Conservation (phyloP, 106 monocot genomes). For the Amphibolis antarctica region DNA sequence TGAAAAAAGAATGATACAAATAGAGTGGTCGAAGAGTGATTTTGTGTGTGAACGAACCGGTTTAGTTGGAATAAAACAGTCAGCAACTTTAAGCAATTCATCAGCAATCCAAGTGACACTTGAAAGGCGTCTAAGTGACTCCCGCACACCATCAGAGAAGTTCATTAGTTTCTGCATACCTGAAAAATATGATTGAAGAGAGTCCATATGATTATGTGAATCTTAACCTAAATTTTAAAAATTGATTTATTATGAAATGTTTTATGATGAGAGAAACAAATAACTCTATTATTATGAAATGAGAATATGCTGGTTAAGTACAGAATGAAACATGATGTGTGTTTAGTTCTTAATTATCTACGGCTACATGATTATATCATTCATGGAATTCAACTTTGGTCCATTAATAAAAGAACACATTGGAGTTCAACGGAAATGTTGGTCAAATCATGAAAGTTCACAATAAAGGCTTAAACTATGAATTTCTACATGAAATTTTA, state of each 20-base stretch:
- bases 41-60: constrained; percentile 30
- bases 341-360: too few species aligned
- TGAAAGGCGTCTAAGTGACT: constrained; percentile 95
- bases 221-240: too few species aligned
- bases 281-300: not conserved
- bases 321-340: too few species aligned
- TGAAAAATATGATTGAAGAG: constrained; percentile 11
- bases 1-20: not conserved
- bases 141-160: constrained; percentile 71
- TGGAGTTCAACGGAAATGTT: too few species aligned
- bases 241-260: not conserved
- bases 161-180: constrained; percentile 76
- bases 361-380: too few species aligned
- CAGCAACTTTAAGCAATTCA: constrained; percentile 78
- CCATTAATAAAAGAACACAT: too few species aligned
- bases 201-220: not conserved
- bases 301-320: too few species aligned
- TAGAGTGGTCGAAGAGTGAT: not conserved
- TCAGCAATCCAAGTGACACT: constrained; percentile 92
- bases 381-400: too few species aligned
- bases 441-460: too few species aligned
- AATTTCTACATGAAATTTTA: too few species aligned
- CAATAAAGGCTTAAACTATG: too few species aligned
- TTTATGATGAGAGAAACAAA: not conserved
- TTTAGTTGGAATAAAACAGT: constrained; percentile 80